Evolutionary conservation across 495 filamentous ascomycete genomes (phyloP), one percentile per base, ranked within the genome.

Genomic region (Terfezia claveryi): DNA sequence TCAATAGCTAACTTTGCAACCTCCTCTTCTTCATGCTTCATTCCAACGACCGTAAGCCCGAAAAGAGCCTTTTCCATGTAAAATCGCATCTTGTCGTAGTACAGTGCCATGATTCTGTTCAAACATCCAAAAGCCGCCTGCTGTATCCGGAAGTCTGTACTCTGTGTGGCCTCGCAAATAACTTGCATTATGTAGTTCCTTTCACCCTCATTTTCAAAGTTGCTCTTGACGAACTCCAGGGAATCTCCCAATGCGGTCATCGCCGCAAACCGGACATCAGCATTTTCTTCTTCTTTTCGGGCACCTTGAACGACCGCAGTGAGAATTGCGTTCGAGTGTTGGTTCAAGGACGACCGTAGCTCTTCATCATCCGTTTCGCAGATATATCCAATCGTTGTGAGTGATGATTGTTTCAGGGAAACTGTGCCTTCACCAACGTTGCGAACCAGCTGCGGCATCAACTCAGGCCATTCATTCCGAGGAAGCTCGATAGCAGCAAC

Each of bases 21-120:
- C 68, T 96, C 91, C 67, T 98, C 91, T 62, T 98, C 91, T 10
- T 85, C 82, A 67, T 80, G 89, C 75, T 91, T 93, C 92, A 98
- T 98, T 55, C 91, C 92, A 72, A 94, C 79, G 57, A 96, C 92
- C n/a, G 92, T 98, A 12, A 98, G 75, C 50, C 92, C 91, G 67
- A 96, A 98, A 38, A 98, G 74, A 50, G 91, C 91, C 76, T 95
- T 96, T 76, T 98, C 92, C 91, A 98, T 98, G 73, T 98, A 98
- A 72, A 93, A 96, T 62, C 87, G 78, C 91, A 98, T 98, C 73
- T 94, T 88, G 63, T 96, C 91, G 67, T 98, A 98, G 72, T 98
- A 96, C 41, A 94, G 74, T 56, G 75, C 83, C 91, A 98, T 98
- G 67, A 98, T 94, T 63, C 88, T 79, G 77, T 96, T 96, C 64